A percentile compares a stretch with the other conserved stretches of the same genome.
phyloP scores from a whole-genome alignment of 495 filamentous ascomycete species.

The Choiromyces venosus region DNA sequence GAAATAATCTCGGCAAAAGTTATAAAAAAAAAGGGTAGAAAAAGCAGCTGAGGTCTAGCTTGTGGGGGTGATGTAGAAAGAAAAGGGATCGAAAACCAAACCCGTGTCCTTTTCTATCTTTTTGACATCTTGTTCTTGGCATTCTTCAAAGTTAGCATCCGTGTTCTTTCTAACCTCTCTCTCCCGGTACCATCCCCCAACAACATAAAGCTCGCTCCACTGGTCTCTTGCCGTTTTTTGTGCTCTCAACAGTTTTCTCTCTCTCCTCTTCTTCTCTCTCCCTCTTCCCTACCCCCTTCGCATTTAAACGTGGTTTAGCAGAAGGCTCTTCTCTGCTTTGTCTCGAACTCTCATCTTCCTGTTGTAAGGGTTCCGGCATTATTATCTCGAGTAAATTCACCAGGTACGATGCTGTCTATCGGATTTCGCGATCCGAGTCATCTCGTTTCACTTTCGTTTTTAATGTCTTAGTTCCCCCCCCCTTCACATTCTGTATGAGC shows the following conservation, averaged over 20 bases:
- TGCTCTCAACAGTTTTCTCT: not conserved
- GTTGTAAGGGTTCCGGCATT: not conserved
- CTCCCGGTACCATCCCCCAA: not conserved
- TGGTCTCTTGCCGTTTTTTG: not conserved
- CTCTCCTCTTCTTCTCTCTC: too few relatives aligned
- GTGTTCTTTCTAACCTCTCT: not conserved
- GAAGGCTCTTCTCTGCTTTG: not conserved
- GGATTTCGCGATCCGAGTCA: not conserved
- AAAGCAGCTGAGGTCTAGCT: not conserved
- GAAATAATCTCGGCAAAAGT: not conserved
- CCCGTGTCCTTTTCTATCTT: not conserved
- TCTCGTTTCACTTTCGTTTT: not conserved
- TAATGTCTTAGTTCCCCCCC: not conserved
- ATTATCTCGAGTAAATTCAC: not conserved
- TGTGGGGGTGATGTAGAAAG: not conserved
- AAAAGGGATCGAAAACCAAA: not conserved
- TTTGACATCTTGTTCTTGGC: not conserved
- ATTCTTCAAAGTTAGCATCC: not conserved
- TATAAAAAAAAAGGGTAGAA: too few relatives aligned
- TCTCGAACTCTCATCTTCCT: not conserved
- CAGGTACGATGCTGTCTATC: conserved; percentile 1
- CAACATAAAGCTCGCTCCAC: not conserved
- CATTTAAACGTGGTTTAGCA: not conserved
- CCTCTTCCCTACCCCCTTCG: not conserved
- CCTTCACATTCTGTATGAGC: not conserved